Base-by-base conservation (phyloP, 2,329 filamentous ascomycete genomes). In the Fusarium gaditjirri region DNA sequence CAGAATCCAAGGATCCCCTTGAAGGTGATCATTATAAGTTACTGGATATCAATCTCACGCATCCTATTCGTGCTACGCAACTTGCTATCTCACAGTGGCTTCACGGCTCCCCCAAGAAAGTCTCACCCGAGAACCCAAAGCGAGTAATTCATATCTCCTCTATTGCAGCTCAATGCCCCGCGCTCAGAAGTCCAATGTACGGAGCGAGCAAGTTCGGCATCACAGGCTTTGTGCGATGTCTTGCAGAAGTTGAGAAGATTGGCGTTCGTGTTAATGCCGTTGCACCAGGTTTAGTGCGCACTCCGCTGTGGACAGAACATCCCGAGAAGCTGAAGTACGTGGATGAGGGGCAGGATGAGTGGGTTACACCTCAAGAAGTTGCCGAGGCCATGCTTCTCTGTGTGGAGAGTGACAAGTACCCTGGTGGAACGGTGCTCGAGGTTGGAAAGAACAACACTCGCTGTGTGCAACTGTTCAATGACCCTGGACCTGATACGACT, bases 251-350 rank as follows among this genome's bases (percentile, higher is more conserved):
- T 8, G 81, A 85, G 27, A 57, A 65, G 2, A 60, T 76, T 4
- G 77, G 79, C 0, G 80, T 87, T 23, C 75, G 83, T 1, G 82
- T 87, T 38, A 83, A 78, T 50, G 84, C 81, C 0, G 82, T 86
- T 0, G 84, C 84, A 0, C 85, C 85, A 0, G 84, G 83, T 0
- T 55, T 85, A 2, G 82, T 86, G 1, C 74, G 78, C 12, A 86
- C 85, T 3, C 85, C 85, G 5, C 65, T 87, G 6, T 85, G 84
- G 83, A 81, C 77, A 0, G 84, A 86, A 4, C 68, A 84, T 39
- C 81, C 83, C 0, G 84, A 86, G 68, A 86, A 85, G 68, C 65
- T 85, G 23, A 72, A 74, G 21, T 78, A 79, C 41, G 65, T 86
- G 1, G 77, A 84, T 11, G 58, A 76, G 31, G 64, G 61, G 7